Conservation (phyloP, 306 rosid genomes). For the Corylus avellana region DNA sequence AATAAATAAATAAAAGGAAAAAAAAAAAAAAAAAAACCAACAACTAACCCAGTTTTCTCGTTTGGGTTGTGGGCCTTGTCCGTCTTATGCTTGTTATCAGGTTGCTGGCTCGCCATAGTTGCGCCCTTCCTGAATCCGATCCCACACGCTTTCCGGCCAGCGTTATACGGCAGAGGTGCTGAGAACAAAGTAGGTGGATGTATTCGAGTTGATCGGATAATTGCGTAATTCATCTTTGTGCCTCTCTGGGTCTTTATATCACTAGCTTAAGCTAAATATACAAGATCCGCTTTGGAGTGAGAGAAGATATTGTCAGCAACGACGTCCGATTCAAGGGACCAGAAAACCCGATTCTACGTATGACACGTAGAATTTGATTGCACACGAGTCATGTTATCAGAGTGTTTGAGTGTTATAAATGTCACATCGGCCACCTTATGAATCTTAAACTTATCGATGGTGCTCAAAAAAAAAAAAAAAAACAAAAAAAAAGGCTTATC, state of each 20-base stretch:
- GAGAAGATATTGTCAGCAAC: not conserved
- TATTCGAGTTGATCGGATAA: slow-evolving; percentile 32
- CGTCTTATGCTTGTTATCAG: slow-evolving; percentile 31
- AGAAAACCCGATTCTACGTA: not conserved
- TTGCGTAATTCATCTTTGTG: slow-evolving; percentile 34
- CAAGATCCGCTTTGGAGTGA: not conserved
- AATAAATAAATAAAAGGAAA: not conserved
- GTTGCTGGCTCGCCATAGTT: slow-evolving; percentile 19
- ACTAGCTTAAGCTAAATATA: slow-evolving; percentile 3
- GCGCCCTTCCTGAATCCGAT: slow-evolving; percentile 32
- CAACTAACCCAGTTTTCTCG: slow-evolving; percentile 49
- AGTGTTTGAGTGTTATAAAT: not conserved
- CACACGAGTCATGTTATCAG: not conserved
- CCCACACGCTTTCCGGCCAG: slow-evolving; percentile 30
- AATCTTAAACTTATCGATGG: no score
- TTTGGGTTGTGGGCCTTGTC: slow-evolving; percentile 43
- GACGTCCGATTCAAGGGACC: not conserved
- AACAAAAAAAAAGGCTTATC: no score
- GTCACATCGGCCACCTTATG: no score
- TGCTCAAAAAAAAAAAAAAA: no score
- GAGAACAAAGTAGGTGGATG: slow-evolving; percentile 29
- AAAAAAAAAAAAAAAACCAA: not conserved
- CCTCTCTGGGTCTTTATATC: slow-evolving; percentile 10
- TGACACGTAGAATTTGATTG: not conserved
- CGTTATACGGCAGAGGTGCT: slow-evolving; percentile 25